Conservation (phyloP, 805 yeast species). For the Isabelozyma gotoi region DNA sequence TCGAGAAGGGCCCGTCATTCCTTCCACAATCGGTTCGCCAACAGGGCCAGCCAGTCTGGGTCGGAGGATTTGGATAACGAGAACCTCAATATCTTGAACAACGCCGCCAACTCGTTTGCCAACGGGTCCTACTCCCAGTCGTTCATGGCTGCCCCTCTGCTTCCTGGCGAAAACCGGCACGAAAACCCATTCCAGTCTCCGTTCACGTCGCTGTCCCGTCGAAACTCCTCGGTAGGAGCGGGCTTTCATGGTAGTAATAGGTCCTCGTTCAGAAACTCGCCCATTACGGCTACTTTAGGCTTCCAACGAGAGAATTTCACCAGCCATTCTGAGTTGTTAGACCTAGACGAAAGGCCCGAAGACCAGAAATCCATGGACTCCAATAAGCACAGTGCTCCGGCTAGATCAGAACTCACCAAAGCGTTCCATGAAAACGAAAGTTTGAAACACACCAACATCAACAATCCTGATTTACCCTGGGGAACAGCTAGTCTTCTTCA, state of each 20-base stretch:
- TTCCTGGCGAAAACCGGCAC: not conserved
- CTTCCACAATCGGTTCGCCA: not conserved
- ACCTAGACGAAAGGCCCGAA: constrained; percentile 12
- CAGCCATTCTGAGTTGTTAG: constrained; percentile 4
- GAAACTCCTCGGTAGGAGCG: constrained; percentile 18
- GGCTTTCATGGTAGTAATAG: constrained; percentile 8
- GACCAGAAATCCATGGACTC: constrained; percentile 6
- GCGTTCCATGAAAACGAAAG: constrained; percentile 15
- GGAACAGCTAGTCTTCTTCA: constrained; percentile 48
- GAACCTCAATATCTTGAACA: constrained; percentile 21
- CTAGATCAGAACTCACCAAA: constrained; percentile 24
- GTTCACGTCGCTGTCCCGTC: constrained; percentile 9
- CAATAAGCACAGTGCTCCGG: not conserved
- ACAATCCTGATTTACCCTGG: constrained; percentile 37
- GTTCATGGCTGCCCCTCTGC: not conserved
- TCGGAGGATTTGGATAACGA: constrained; percentile 36
- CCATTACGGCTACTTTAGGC: not conserved
- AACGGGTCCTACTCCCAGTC: not conserved
- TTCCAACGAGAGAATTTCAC: constrained; percentile 2
- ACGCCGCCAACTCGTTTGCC: constrained; percentile 6
- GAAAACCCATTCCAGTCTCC: not conserved
- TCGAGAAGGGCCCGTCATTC: not conserved
- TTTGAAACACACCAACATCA: not conserved
- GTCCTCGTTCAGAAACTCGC: constrained; percentile 2
- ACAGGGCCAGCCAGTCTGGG: not conserved